Evolutionary conservation across 139 green algal genomes (phyloP).

Genomic region (Chlorella sp.): DNA sequence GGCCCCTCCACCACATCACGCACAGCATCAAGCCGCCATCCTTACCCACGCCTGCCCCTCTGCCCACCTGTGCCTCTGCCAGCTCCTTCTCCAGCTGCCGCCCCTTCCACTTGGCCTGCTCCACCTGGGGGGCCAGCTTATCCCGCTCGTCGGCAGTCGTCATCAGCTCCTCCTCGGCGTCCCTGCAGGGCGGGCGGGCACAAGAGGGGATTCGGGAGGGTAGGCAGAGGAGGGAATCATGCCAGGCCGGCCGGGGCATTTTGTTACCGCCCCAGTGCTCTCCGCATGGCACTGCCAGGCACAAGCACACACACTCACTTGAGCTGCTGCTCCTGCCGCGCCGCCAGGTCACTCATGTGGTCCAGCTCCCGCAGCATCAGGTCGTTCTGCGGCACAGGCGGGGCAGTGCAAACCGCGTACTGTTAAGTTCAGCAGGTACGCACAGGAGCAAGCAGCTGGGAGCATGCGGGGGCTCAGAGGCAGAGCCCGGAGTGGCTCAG

Average conservation of each 20-base stretch:
- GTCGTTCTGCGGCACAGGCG: constrained; percentile 43
- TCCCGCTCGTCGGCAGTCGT: constrained; percentile 57
- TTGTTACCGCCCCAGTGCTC: too few species aligned
- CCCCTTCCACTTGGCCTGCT: constrained; percentile 60
- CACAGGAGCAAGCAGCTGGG: not conserved
- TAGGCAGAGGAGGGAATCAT: not conserved
- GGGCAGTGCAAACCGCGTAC: too few species aligned
- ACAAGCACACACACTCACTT: constrained; percentile 29
- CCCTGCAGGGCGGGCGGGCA: constrained; percentile 27
- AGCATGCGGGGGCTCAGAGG: too few species aligned
- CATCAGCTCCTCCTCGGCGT: constrained; percentile 58
- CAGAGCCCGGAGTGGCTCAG: too few species aligned
- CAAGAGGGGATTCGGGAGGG: not conserved
- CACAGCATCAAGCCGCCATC: too few species aligned
- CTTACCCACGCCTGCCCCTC: not conserved
- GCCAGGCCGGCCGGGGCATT: too few species aligned
- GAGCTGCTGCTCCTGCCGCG: constrained; percentile 57
- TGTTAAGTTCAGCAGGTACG: not conserved
- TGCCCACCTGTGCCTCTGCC: constrained; percentile 32
- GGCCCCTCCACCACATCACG: too few species aligned
- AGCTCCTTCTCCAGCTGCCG: constrained; percentile 62
- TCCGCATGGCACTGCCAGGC: too few species aligned
- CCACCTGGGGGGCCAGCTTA: constrained; percentile 40
- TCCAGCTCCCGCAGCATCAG: constrained; percentile 77
- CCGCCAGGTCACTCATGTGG: constrained; percentile 50